Base-by-base conservation (phyloP, 2,329 filamentous ascomycete genomes). In the Aspergillus sp. region DNA sequence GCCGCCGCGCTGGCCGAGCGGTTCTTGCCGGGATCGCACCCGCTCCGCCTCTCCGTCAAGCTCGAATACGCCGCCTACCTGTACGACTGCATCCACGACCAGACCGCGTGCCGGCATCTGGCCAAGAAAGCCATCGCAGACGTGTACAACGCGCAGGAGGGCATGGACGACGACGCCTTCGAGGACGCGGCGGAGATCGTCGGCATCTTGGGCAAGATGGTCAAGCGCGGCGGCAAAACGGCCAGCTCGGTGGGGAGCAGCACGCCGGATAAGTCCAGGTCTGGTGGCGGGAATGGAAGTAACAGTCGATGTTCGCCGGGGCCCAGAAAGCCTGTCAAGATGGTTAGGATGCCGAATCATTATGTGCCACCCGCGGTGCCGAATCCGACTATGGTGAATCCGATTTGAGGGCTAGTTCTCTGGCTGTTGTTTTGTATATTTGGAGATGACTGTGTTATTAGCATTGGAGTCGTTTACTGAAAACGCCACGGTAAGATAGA, bases 121-220 rank as follows among this genome's bases (percentile, higher is more conserved):
- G 89, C 91, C 8, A 81, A 84, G 49, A 72, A 79, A 24, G 85
- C 88, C 3, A 91, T 96, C 39, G 74, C 82, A 26, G 86, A 94
- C 48, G 89, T 95, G 1, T 95, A 95, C 53, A 82, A 86, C 36
- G 86, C 86, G 1, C 78, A 82, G 33, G 88, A 95, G 58, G 85
- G 84, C 13, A 89, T 96, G 77, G 85, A 93, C 37, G 88, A 96
- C 51, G 86, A 93, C 45, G 93, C 91, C 68, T 98, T 95, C 54
- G 77, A 82, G 43, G 91, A 96, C 57, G 86, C 88, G 0, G 86
- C 86, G 36, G 82, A 89, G 49, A 71, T 95, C 8, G 88, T 96
- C 6, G 81, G 82, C 1, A 79, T 91, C 0, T 60, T 96, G 1
- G 86, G 85, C 5, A 84, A 80, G 51, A 91, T 95, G 79, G 85